Percentiles rank a stretch among this genome's conserved stretches.
Evolutionary conservation across 164 flowering plant genomes (phyloP).

Genomic region (Buxus sempervirens): DNA sequence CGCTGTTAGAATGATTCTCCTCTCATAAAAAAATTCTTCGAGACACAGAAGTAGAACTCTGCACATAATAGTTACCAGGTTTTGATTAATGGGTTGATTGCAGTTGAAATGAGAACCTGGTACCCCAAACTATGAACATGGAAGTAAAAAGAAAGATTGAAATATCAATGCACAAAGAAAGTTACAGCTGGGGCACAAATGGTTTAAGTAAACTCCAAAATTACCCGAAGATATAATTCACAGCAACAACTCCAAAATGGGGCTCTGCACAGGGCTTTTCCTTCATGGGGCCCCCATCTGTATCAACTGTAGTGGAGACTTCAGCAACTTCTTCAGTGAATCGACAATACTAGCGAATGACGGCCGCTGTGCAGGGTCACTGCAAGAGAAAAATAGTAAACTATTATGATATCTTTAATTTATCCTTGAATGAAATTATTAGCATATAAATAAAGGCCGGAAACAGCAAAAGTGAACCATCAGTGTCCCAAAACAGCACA

Average conservation of each 20-base stretch:
- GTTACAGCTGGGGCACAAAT: too few species aligned
- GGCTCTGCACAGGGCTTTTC: conserved; percentile 3
- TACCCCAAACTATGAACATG: not conserved
- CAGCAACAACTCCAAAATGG: not conserved
- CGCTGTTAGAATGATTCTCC: not conserved
- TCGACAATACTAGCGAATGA: conserved; percentile 62
- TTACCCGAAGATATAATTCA: not conserved
- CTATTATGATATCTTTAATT: not conserved
- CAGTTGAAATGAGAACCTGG: conserved; percentile 10
- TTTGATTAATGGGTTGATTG: not conserved
- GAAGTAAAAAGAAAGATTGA: not conserved
- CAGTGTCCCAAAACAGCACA: too few species aligned
- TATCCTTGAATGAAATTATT: too few species aligned
- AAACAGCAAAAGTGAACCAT: too few species aligned
- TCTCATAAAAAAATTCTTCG: not conserved
- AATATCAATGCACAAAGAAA: not conserved
- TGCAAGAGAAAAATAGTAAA: conserved; percentile 30
- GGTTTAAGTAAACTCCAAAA: not conserved
- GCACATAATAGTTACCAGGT: not conserved
- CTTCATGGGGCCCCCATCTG: conserved; percentile 42
- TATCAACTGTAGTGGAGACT: conserved; percentile 58
- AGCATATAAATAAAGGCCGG: too few species aligned
- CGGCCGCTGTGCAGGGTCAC: conserved; percentile 82
- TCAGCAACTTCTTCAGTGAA: conserved; percentile 73
- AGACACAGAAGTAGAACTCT: conserved; percentile 2